Evolutionary conservation across 352 stramenopile species (phyloP).

Genomic region (Phytophthora foliorum): DNA sequence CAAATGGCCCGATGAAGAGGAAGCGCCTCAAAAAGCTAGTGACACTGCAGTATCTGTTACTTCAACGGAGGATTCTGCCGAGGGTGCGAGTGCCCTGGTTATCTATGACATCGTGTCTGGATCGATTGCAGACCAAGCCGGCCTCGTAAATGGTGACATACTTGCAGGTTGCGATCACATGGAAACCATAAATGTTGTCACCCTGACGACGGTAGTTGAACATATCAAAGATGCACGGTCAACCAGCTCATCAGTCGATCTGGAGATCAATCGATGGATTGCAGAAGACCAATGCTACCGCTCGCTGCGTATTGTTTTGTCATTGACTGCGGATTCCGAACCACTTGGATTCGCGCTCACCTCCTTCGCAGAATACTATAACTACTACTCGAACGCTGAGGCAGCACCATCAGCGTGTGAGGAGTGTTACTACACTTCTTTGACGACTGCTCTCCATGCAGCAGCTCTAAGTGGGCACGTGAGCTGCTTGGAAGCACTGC

Average conservation of each 20-base stretch:
- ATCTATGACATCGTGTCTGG: constrained; percentile 46
- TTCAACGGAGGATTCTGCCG: constrained; percentile 2
- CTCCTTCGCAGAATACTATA: constrained; percentile 66
- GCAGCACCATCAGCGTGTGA: constrained; percentile 42
- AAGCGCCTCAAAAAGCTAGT: background rate
- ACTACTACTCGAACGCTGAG: constrained; percentile 17
- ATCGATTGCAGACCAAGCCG: constrained; percentile 43
- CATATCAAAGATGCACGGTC: constrained; percentile 24
- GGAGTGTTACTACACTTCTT: constrained; percentile 67
- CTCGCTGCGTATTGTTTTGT: constrained; percentile 36
- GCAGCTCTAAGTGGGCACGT: constrained; percentile 66
- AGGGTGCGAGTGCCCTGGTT: constrained; percentile 40
- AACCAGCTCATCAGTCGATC: constrained; percentile 7
- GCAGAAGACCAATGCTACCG: constrained; percentile 54
- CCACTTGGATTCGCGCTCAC: constrained; percentile 60
- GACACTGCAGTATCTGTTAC: background rate
- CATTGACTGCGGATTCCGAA: constrained; percentile 5
- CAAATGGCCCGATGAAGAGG: constrained; percentile 48
- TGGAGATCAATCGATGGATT: constrained; percentile 65
- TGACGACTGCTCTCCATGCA: constrained; percentile 65
- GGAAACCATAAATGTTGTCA: constrained; percentile 16
- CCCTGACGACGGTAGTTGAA: constrained; percentile 22
- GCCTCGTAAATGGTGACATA: constrained; percentile 59
- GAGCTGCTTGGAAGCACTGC: constrained; percentile 56
- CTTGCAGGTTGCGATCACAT: constrained; percentile 51